These are phyloP conservation scores for Colletotrichum horii DNA, from an alignment of 2,329 filamentous ascomycete species.

Conservation along the genomic window DNA sequence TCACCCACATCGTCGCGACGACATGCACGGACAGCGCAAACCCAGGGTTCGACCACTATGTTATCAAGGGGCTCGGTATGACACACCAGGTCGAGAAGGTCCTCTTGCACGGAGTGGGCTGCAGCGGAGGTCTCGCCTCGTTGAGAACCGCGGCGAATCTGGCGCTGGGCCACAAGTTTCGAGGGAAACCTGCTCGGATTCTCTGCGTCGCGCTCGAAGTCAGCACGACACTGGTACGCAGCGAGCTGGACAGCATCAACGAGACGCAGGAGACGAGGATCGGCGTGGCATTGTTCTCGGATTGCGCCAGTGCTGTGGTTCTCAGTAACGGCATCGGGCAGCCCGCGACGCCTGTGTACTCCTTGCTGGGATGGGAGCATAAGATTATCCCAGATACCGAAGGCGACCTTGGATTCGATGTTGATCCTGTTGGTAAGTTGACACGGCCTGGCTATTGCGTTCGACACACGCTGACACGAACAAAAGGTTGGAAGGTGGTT, in stretches of 20 bases:
- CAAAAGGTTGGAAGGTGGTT: constrained; percentile 68
- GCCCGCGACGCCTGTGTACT: constrained; percentile 52
- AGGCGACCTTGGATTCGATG: constrained; percentile 68
- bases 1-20: constrained; percentile 71
- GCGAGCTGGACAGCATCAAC: constrained; percentile 68
- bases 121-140: constrained; percentile 66
- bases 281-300: constrained; percentile 70
- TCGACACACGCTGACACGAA: constrained; percentile 17
- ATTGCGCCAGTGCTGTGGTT: constrained; percentile 71
- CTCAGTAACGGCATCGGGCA: constrained; percentile 67
- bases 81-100: constrained; percentile 66
- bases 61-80: constrained; percentile 63
- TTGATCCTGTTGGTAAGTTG: constrained; percentile 61
- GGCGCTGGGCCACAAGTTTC: constrained; percentile 65
- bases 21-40: constrained; percentile 75
- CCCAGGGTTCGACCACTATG: constrained; percentile 71
- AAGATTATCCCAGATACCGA: constrained; percentile 66
- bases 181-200: constrained; percentile 64
- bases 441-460: not conserved
- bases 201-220: constrained; percentile 70
- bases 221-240: constrained; percentile 65
- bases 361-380: constrained; percentile 71
- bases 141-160: constrained; percentile 70
- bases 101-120: constrained; percentile 70
- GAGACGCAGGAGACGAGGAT: constrained; percentile 66